Evolutionary conservation across 305 asterid species (phyloP), one percentile per base, ranked within the genome.

Genomic region (Fraxinus paxiana): DNA sequence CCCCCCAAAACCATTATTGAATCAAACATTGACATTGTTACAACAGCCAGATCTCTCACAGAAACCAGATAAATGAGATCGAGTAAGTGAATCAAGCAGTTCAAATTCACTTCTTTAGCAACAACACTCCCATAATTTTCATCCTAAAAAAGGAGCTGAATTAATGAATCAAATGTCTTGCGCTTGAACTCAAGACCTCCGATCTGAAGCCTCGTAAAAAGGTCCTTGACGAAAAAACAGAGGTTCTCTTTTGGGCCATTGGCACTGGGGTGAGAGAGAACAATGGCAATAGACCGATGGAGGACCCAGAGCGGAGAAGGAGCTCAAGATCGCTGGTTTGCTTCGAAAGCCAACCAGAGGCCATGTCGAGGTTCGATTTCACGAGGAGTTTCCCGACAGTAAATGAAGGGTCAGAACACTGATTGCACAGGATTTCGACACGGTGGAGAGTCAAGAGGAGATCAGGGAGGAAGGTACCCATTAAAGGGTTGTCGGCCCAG

Each of bases 321-420:
- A 95, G 90, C 77, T 92, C 94, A n/a, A 95, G 90, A 85, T 95
- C 94, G 56, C 88, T 88, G 54, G 85, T 89, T 34, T 88, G 92
- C 75, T 88, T 93, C 22, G 96, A 84, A 1, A 95, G 87, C 98
- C 98, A 93, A 0, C 90, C 92, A 5, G 93, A 79, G 46, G 96
- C 95, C 98, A 93, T 95, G 65, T 93, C 98, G 10, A 95, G 94
- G 90, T 95, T 97, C 46, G 97, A 92, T 82, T 95, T 98, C 98
- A 95, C 93, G 30, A 95, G 87, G 0, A 95, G 94, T 89, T 95
- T 95, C 3, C 97, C 98, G 65, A 92, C 90, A 67, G 73, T 67
- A 85, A 82, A 81, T 4, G 83, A 61, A 80, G 89, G 90, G 87
- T 85, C 90, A 69, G 86, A 84, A 86, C 94, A 92, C 74, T 81